Conservation (phyloP, 441 rosid species). For the Eugenia klotzschiana region DNA sequence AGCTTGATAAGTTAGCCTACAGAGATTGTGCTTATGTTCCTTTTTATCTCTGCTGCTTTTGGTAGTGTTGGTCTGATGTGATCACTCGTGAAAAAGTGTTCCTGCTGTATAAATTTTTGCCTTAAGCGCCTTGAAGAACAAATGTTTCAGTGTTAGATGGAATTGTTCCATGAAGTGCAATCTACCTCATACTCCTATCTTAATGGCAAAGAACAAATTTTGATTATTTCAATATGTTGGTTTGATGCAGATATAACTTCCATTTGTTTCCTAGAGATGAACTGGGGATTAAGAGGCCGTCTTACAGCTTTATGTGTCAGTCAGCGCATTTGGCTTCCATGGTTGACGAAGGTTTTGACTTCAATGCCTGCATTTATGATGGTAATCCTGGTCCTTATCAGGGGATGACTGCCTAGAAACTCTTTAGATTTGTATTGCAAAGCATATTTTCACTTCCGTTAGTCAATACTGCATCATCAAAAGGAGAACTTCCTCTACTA, state of each 20-base stretch:
- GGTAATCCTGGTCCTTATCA: constrained; percentile 18
- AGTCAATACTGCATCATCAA: not conserved
- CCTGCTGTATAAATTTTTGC: not conserved
- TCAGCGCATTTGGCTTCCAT: constrained; percentile 48
- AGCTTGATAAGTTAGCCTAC: not conserved
- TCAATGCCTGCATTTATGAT: constrained; percentile 68
- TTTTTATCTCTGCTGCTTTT: not conserved
- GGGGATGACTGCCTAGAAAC: not conserved
- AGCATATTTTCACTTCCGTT: not conserved
- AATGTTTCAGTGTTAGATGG: not conserved
- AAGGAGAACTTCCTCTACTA: not conserved
- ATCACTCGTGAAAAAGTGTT: not conserved
- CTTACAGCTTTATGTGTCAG: constrained; percentile 76
- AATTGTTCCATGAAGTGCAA: not conserved
- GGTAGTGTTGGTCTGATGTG: not conserved
- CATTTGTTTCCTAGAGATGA: constrained; percentile 85
- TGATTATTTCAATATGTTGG: not conserved
- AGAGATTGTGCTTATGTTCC: not conserved
- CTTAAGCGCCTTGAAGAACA: not conserved
- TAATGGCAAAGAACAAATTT: not conserved
- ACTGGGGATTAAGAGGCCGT: constrained; percentile 56
- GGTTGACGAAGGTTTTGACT: constrained; percentile 79
- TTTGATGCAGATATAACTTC: constrained; percentile 55
- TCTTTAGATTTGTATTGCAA: not conserved
- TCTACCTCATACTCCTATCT: not conserved